Percentiles rank a stretch among this genome's conserved stretches.
phyloP scores from a whole-genome alignment of 805 yeast genomes.

The Yarrowia deformans region DNA sequence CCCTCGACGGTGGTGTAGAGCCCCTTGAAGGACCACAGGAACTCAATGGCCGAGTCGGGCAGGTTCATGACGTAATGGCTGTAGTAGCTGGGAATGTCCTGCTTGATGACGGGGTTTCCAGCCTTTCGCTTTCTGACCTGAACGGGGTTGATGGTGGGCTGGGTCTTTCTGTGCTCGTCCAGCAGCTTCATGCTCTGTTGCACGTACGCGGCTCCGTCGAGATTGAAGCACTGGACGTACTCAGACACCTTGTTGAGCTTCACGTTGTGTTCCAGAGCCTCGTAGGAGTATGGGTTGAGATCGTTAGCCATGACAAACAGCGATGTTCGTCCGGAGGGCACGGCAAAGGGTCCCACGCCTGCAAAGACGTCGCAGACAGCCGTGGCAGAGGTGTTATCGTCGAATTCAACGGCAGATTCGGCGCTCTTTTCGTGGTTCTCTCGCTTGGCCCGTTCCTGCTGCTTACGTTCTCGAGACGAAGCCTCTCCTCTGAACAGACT shows the following conservation, averaged over 20 bases:
- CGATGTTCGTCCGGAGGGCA: conserved; percentile 90
- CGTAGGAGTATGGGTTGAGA: conserved; percentile 84
- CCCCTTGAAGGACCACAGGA: conserved; percentile 79
- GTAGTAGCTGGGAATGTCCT: conserved; percentile 59
- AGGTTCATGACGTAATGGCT: conserved; percentile 91
- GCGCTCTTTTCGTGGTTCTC: conserved; percentile 26
- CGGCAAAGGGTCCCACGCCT: conserved; percentile 98
- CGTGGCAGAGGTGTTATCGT: neutral
- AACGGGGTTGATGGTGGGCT: conserved; percentile 25
- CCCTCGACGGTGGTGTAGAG: conserved; percentile 60
- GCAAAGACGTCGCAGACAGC: conserved; percentile 96
- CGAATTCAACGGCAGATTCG: neutral
- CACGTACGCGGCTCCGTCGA: conserved; percentile 87
- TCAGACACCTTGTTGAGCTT: conserved; percentile 64
- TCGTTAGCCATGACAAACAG: conserved; percentile 90
- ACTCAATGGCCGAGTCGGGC: conserved; percentile 90
- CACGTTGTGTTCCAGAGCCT: conserved; percentile 72
- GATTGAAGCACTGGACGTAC: conserved; percentile 68
- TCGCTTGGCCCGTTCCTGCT: conserved; percentile 14
- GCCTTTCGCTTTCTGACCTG: conserved; percentile 52
- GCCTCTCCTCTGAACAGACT: conserved; percentile 62
- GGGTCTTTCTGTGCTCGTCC: conserved; percentile 35
- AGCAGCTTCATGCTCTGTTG: conserved; percentile 49
- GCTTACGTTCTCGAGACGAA: conserved; percentile 27
- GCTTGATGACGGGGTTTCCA: conserved; percentile 49